Percentiles rank a stretch among this genome's conserved stretches.
These are phyloP conservation scores for Boletus bicolor DNA, from an alignment of 768 basidiomycete genomes.

Conservation along the genomic window DNA sequence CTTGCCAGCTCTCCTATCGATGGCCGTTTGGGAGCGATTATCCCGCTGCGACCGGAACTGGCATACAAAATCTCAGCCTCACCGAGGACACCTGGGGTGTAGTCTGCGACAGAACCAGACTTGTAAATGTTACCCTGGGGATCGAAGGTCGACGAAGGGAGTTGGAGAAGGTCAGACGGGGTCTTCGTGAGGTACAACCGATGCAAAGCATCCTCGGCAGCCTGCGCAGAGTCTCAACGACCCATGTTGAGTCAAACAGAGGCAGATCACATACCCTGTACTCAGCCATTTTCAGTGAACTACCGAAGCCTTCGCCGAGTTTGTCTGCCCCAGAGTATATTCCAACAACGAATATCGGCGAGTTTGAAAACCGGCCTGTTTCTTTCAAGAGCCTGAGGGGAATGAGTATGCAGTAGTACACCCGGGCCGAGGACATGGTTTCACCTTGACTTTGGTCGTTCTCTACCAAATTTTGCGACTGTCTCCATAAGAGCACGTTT, in stretches of 20 bases:
- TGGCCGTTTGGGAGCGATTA: constrained; percentile 31
- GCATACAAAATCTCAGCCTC: constrained; percentile 66
- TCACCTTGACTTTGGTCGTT: constrained; percentile 69
- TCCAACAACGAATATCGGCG: constrained; percentile 95
- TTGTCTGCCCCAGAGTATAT: constrained; percentile 81
- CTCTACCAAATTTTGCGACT: constrained; percentile 62
- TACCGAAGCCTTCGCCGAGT: constrained; percentile 93
- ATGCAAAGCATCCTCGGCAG: constrained; percentile 82
- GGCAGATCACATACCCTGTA: constrained; percentile 59
- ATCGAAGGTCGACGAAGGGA: constrained; percentile 77
- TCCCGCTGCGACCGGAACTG: constrained; percentile 58
- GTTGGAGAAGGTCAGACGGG: constrained; percentile 61
- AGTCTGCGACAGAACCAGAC: constrained; percentile 42
- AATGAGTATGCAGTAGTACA: not conserved
- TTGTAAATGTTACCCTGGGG: constrained; percentile 54
- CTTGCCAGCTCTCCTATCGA: constrained; percentile 24
- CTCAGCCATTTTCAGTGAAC: constrained; percentile 92
- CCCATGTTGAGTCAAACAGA: not conserved
- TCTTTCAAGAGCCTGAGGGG: constrained; percentile 75
- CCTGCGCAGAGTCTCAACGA: constrained; percentile 39
- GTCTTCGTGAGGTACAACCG: constrained; percentile 79
- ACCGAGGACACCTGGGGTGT: constrained; percentile 53
- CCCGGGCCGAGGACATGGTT: not conserved
- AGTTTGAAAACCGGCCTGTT: constrained; percentile 86
- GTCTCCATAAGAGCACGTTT: constrained; percentile 74